Conservation (phyloP, 2,329 filamentous ascomycete genomes). For the Verticillium klebahnii region DNA sequence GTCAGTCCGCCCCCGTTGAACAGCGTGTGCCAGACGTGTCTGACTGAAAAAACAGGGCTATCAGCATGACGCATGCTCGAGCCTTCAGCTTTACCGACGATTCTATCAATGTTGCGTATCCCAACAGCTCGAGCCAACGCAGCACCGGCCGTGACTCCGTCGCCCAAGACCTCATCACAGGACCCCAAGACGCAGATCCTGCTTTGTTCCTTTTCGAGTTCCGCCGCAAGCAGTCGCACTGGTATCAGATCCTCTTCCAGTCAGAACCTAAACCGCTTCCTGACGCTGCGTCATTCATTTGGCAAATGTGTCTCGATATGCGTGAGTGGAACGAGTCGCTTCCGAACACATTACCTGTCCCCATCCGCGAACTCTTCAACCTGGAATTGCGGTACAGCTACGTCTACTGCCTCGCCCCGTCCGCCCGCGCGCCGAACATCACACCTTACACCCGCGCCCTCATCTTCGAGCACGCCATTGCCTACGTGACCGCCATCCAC, state of each 20-base stretch:
- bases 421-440: conserved; percentile 65
- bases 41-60: conserved; percentile 50
- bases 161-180: conserved; percentile 34
- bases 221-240: conserved; percentile 78
- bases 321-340: conserved; percentile 77
- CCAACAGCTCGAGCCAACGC: conserved; percentile 37
- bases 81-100: conserved; percentile 94
- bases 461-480: conserved; percentile 80
- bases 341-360: conserved; percentile 57
- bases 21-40: neutral
- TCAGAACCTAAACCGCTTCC: conserved; percentile 64
- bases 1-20: conserved; percentile 36
- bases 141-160: conserved; percentile 3
- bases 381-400: conserved; percentile 88
- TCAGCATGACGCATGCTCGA: conserved; percentile 81
- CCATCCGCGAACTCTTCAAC: conserved; percentile 73
- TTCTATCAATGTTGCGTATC: conserved; percentile 75
- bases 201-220: conserved; percentile 78
- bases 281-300: conserved; percentile 67
- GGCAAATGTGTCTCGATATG: conserved; percentile 73
- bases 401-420: conserved; percentile 82
- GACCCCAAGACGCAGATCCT: conserved; percentile 55
- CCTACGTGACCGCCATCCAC: conserved; percentile 74
- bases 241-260: conserved; percentile 87
- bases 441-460: conserved; percentile 73